Percentiles rank a stretch among this genome's conserved stretches.
phyloP scores from a whole-genome alignment of 805 yeast genomes.

The Yarrowia bubula region DNA sequence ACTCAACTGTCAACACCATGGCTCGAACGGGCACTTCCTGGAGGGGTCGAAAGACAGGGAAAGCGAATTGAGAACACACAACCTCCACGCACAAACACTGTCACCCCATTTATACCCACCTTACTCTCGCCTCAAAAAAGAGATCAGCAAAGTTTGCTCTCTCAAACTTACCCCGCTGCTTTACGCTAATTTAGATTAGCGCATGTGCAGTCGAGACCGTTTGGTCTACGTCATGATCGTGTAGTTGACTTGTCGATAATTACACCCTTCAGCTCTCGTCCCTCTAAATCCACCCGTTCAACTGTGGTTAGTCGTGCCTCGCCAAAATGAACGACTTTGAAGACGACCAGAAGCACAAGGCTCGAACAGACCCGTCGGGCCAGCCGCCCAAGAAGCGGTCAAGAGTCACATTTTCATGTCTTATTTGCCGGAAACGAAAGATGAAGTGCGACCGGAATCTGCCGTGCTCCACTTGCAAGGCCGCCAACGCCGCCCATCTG shows the following conservation, averaged over 20 bases:
- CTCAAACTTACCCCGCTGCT: constrained; percentile 26
- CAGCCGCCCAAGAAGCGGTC: constrained; percentile 26
- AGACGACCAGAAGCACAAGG: constrained; percentile 22
- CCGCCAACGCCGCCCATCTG: constrained; percentile 25
- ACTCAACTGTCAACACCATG: too few species aligned
- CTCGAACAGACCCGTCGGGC: constrained; percentile 12
- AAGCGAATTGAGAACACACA: background rate
- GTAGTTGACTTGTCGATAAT: constrained; percentile 12
- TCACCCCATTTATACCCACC: background rate
- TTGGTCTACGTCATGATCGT: constrained; percentile 24
- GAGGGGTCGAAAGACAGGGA: background rate
- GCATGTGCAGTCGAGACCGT: constrained; percentile 26
- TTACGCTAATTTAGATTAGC: constrained; percentile 20
- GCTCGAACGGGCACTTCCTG: too few species aligned
- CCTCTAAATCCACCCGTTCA: background rate
- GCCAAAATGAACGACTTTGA: constrained; percentile 10
- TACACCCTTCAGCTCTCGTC: background rate
- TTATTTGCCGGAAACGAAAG: constrained; percentile 19
- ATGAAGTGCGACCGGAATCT: constrained; percentile 26
- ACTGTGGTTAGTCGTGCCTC: constrained; percentile 10
- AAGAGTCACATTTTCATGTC: constrained; percentile 23
- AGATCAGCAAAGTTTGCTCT: constrained; percentile 19
- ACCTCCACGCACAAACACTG: background rate
- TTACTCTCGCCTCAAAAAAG: background rate
- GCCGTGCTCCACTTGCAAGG: constrained; percentile 26